Conservation (phyloP, 371 early-diverging fungal species). For the Mortierella sp. region DNA sequence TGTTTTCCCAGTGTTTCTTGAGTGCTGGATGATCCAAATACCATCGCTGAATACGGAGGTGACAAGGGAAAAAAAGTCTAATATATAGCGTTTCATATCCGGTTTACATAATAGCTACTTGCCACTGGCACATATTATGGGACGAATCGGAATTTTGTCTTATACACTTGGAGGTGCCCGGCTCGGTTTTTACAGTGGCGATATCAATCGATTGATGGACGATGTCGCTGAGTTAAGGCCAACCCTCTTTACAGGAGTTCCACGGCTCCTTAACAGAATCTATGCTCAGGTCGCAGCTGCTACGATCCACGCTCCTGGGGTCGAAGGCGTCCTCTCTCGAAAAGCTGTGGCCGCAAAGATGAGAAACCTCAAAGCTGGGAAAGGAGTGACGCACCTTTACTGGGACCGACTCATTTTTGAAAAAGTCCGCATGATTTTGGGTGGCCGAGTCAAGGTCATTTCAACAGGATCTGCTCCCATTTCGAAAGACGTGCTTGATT, state of each 20-base stretch:
- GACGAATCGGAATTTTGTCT: conserved; percentile 64
- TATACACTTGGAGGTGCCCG: conserved; percentile 62
- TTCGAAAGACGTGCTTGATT: conserved; percentile 73
- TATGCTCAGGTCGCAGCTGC: conserved; percentile 81
- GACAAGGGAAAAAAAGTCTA: too few relatives aligned
- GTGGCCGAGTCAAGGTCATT: conserved; percentile 75
- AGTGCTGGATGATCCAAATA: too few relatives aligned
- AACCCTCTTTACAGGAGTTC: conserved; percentile 89
- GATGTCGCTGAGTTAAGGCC: conserved; percentile 88
- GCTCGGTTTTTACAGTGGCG: conserved; percentile 90
- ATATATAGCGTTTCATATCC: not conserved
- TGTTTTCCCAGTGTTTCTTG: too few relatives aligned
- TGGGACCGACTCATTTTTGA: conserved; percentile 86
- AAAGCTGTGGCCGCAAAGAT: conserved; percentile 63
- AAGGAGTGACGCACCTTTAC: conserved; percentile 65
- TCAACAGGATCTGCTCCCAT: conserved; percentile 82
- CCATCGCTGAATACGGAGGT: too few relatives aligned
- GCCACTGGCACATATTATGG: conserved; percentile 96
- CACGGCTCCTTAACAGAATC: conserved; percentile 92
- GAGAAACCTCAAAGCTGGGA: conserved; percentile 60
- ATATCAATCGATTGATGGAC: conserved; percentile 78
- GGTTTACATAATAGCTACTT: conserved; percentile 74
- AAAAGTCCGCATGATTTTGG: conserved; percentile 76
- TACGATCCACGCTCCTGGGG: conserved; percentile 77
- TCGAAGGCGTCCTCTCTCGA: conserved; percentile 71